Conservation (phyloP, 306 rosid species). For the Castanea crenata region DNA sequence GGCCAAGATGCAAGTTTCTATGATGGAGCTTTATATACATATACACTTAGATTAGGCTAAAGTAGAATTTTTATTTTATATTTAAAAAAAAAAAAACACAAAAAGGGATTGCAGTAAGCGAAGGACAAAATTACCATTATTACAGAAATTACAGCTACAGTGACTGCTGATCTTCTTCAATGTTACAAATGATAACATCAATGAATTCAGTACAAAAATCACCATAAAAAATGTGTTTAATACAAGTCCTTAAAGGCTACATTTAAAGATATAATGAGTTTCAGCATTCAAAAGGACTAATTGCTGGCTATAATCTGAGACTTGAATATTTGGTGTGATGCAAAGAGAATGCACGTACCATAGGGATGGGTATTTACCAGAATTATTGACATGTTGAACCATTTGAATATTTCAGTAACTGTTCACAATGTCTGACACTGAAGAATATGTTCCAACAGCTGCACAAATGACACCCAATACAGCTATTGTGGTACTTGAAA, state of each 20-base stretch:
- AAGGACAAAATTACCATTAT: too few species aligned
- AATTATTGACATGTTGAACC: neutral
- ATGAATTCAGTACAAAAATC: too few species aligned
- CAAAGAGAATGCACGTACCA: neutral
- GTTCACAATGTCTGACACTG: slow-evolving; percentile 22
- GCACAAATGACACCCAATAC: slow-evolving; percentile 32
- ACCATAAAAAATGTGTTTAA: neutral
- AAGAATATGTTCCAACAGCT: slow-evolving; percentile 41
- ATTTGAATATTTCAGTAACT: slow-evolving; percentile 8
- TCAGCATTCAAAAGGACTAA: neutral
- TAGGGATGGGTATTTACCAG: neutral
- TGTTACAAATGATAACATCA: neutral
- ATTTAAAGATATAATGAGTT: neutral
- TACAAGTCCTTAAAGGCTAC: neutral
- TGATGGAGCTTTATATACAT: too few species aligned
- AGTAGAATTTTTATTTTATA: too few species aligned
- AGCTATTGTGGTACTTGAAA: slow-evolving; percentile 20
- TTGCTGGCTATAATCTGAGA: neutral
- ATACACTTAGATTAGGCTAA: too few species aligned
- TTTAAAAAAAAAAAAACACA: neutral
- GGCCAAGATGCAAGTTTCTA: fast-evolving
- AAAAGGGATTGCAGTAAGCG: too few species aligned
- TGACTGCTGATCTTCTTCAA: too few species aligned
- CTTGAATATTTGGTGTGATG: neutral
- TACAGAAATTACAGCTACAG: too few species aligned